A percentile compares a stretch with the other conserved stretches of the same genome.
Conservation (phyloP, 176 grass and related monocot genomes). For the Secale cereale region DNA sequence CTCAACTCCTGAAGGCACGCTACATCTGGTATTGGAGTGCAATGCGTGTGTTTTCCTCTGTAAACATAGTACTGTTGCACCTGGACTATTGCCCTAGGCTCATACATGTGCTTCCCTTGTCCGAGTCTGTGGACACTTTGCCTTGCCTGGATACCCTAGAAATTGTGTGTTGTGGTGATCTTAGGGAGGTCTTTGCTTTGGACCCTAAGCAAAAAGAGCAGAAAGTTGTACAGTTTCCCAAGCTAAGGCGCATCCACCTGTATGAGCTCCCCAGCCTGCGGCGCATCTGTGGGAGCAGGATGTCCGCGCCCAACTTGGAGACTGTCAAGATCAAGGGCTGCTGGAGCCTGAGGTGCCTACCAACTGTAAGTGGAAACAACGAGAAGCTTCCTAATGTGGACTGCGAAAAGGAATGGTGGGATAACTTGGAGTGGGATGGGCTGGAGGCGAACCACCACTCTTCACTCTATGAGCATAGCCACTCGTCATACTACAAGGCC, state of each 20-base stretch:
- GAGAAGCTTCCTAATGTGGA: neutral
- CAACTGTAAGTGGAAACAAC: neutral
- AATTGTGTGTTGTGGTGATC: neutral
- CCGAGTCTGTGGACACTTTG: neutral
- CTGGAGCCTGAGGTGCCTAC: neutral
- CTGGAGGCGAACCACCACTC: neutral
- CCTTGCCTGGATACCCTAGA: neutral
- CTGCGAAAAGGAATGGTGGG: neutral
- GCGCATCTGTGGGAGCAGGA: neutral
- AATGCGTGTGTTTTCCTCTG: neutral
- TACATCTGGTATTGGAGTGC: neutral
- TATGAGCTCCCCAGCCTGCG: neutral
- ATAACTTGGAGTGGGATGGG: neutral
- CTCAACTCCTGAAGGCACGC: neutral
- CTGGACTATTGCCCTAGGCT: neutral
- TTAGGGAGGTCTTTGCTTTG: neutral
- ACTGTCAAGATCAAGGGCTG: neutral
- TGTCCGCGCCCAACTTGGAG: neutral
- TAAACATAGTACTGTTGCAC: neutral
- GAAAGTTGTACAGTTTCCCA: neutral
- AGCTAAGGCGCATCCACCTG: neutral
- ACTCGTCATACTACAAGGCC: neutral
- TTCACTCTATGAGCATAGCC: neutral
- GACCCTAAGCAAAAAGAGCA: neutral
- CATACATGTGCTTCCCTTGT: neutral